A percentile compares a stretch with the other conserved stretches of the same genome.
Evolutionary conservation across 495 filamentous ascomycete genomes (phyloP).

Genomic region (Neurospora sp.): DNA sequence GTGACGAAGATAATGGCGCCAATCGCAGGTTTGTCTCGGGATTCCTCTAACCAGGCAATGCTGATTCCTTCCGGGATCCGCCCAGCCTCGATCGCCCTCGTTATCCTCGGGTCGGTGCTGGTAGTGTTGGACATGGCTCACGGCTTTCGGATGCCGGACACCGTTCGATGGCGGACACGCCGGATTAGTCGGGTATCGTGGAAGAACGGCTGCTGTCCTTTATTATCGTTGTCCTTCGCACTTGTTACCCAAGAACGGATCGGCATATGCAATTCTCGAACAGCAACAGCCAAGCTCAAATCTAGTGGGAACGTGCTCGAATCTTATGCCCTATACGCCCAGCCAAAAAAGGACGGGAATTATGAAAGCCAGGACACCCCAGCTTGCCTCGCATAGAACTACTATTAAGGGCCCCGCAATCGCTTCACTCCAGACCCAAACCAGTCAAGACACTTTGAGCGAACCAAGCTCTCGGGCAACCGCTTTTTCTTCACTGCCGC

Average conservation of each 20-base stretch:
- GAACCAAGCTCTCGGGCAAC: not conserved
- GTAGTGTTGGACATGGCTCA: not conserved
- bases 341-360: not conserved
- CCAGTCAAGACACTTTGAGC: not conserved
- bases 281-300: not conserved
- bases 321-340: not conserved
- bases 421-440: not conserved
- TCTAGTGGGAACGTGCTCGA: not conserved
- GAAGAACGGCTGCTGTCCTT: not conserved
- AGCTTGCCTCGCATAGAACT: not conserved
- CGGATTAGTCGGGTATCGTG: not conserved
- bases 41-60: slow-evolving; percentile 29
- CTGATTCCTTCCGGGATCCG: slow-evolving; percentile 25
- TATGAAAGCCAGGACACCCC: not conserved
- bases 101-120: slow-evolving; percentile 1
- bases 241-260: not conserved
- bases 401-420: not conserved
- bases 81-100: slow-evolving; percentile 7
- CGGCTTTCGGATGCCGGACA: not conserved
- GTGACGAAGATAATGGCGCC: slow-evolving; percentile 32
- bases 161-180: not conserved
- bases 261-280: not conserved
- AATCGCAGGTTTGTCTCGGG: slow-evolving; percentile 27
- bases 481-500: not conserved
- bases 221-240: not conserved